phyloP scores from a whole-genome alignment of 2,329 filamentous ascomycete genomes.

The Aspergillus nomiae region DNA sequence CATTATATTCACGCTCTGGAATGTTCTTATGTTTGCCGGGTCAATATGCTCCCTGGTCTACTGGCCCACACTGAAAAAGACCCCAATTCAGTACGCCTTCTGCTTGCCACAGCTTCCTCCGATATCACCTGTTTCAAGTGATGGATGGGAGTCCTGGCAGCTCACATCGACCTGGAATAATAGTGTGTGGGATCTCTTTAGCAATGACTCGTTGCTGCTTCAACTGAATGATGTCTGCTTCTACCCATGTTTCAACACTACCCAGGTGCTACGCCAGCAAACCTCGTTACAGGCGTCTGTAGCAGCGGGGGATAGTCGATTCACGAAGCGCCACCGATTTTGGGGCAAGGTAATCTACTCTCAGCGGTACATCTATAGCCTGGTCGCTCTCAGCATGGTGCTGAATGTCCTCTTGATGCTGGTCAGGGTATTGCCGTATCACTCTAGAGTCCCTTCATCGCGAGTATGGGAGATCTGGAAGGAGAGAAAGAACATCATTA shows the following conservation, averaged over 20 bases:
- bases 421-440: constrained; percentile 25
- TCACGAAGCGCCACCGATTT: constrained; percentile 15
- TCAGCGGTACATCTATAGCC: constrained; percentile 31
- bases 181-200: constrained; percentile 32
- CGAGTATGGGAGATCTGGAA: constrained; percentile 28
- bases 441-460: constrained; percentile 28
- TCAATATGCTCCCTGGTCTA: constrained; percentile 32
- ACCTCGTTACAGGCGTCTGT: constrained; percentile 21
- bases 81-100: constrained; percentile 32
- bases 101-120: constrained; percentile 32
- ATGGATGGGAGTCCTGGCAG: constrained; percentile 30
- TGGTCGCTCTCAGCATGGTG: constrained; percentile 27
- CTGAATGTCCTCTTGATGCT: constrained; percentile 27
- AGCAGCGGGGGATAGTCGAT: constrained; percentile 6
- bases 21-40: constrained; percentile 33
- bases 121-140: constrained; percentile 19
- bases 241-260: constrained; percentile 36
- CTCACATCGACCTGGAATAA: constrained; percentile 32
- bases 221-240: constrained; percentile 31
- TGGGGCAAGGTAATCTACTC: constrained; percentile 24
- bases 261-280: constrained; percentile 28
- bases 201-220: constrained; percentile 20
- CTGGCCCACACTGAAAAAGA: constrained; percentile 19
- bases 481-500: constrained; percentile 22
- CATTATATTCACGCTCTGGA: constrained; percentile 33